Percentiles rank a stretch among this genome's conserved stretches.
Evolutionary conservation across 2,329 filamentous ascomycete species (phyloP).

Genomic region (Exophiala sideris): DNA sequence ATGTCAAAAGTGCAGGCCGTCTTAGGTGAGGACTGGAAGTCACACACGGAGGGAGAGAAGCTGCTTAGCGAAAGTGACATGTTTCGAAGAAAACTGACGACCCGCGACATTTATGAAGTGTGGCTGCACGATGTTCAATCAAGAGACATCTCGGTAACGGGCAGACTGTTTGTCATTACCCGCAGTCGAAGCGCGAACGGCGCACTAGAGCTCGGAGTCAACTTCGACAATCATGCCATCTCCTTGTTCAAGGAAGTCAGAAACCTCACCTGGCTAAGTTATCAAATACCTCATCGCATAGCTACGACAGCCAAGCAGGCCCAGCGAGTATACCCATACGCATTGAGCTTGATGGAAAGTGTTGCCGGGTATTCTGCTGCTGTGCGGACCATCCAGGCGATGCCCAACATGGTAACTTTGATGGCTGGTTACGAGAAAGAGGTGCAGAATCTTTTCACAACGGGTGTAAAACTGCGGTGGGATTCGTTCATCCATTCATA

Average conservation of each 20-base stretch:
- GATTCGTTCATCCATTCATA: conserved; percentile 98
- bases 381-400: conserved; percentile 73
- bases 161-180: conserved; percentile 83
- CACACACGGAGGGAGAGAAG: conserved; percentile 93
- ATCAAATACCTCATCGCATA: conserved; percentile 87
- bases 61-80: conserved; percentile 85
- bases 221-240: conserved; percentile 96
- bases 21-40: conserved; percentile 86
- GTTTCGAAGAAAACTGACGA: conserved; percentile 95
- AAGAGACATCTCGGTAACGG: conserved; percentile 85
- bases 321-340: conserved; percentile 97
- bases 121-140: conserved; percentile 90
- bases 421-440: conserved; percentile 90
- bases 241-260: conserved; percentile 97
- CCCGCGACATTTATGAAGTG: conserved; percentile 86
- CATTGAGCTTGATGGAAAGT: conserved; percentile 97
- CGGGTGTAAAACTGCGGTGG: conserved; percentile 89
- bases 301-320: conserved; percentile 97
- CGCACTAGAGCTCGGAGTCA: conserved; percentile 81
- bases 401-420: conserved; percentile 83
- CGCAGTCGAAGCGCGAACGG: conserved; percentile 89
- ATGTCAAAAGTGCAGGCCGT: conserved; percentile 99
- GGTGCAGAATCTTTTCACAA: conserved; percentile 75
- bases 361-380: conserved; percentile 92
- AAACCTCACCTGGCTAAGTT: conserved; percentile 92